Evolutionary conservation across 768 basidiomycete genomes (phyloP), one percentile per base, ranked within the genome.

Genomic region (Phylloporus sp.): DNA sequence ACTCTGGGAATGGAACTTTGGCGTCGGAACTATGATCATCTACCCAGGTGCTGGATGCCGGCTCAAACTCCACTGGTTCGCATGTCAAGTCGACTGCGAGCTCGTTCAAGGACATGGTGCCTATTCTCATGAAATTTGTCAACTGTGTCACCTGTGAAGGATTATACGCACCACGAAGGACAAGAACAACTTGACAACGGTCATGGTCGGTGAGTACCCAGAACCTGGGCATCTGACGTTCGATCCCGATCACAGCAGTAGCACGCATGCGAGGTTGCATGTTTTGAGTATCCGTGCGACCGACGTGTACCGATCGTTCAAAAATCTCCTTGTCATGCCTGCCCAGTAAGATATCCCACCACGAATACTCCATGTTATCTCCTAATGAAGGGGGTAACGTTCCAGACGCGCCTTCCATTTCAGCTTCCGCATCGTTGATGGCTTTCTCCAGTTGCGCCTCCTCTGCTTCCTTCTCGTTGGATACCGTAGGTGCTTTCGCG

Each of bases 61-160:
- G 83, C 49, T 78, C 73, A 55, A 88, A 88, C 20, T 79, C 73
- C 35, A 82, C 82, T 0, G 85, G 79, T 50, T 91, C 86, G 67
- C 91, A 92, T 1, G 89, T 88, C 43, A 92, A 74, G 69, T 92
- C 89, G 10, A 88, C 88, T 15, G 89, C 90, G 5, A 92, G 80
- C 68, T 92, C 90, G 59, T 92, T 92, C 38, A 93, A 73, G 3
- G 86, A 87, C 88, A 91, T 88, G 3, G 91, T 93, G 12, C 90
- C 84, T 82, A 41, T 49, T 48, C 39, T 22, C 50, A 28, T 29
- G 45, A 39, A 2, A 38, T 44, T 45, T 29, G 46, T 60, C 49
- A 54, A 18, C 18, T 32, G 22, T 18, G 34, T 11, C n/a, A 55
- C 12, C 2, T 2, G n/a, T 24, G 18, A 32, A 32, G 44, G 52